Conservation (phyloP, 1,284 basidiomycete genomes). For the Tilletia walkeri region DNA sequence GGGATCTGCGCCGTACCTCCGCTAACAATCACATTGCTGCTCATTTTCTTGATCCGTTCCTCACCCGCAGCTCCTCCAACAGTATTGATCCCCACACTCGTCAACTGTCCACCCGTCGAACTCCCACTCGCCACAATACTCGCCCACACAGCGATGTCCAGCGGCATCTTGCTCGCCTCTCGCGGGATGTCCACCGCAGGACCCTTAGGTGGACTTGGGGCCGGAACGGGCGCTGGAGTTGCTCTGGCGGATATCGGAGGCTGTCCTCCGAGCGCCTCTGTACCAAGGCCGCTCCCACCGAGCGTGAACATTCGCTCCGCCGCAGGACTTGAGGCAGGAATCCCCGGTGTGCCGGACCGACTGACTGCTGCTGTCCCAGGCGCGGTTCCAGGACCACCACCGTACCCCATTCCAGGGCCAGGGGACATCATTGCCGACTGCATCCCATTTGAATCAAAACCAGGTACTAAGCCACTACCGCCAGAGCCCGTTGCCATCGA, state of each 20-base stretch:
- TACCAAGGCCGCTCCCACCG: no score
- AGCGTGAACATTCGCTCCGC: not conserved
- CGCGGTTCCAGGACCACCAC: not conserved
- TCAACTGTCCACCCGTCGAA: conserved; percentile 11
- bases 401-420: not conserved
- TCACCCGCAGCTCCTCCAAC: conserved; percentile 62
- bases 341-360: conserved; percentile 5
- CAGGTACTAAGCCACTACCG: not conserved
- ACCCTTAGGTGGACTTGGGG: not conserved
- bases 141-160: conserved; percentile 92
- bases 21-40: conserved; percentile 82
- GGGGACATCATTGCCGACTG: not conserved
- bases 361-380: not conserved
- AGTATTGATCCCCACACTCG: conserved; percentile 65
- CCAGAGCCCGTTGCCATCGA: not conserved
- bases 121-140: conserved; percentile 56
- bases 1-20: conserved; percentile 69
- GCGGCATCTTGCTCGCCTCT: conserved; percentile 84
- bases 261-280: not conserved
- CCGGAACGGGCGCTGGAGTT: not conserved
- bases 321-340: not conserved
- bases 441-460: not conserved
- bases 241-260: not conserved
- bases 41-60: conserved; percentile 83
- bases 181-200: conserved; percentile 68